A percentile compares a stretch with the other conserved stretches of the same genome.
These are phyloP conservation scores for Eleusine coracana DNA, from an alignment of 176 grass and related monocot genomes.

Conservation along the genomic window DNA sequence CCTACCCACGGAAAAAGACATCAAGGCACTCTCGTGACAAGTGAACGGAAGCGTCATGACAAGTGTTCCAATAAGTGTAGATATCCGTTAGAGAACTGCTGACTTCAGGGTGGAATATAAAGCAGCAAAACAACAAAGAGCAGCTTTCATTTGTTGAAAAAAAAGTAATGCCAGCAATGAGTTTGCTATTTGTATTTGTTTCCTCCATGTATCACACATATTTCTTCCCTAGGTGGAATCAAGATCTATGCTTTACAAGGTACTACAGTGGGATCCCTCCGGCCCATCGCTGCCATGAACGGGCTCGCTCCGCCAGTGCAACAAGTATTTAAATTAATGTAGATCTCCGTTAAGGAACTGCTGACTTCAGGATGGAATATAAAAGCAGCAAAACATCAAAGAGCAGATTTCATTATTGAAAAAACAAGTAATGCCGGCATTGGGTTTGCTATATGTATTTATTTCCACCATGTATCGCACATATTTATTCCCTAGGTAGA, in stretches of 20 bases:
- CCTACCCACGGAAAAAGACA: constrained; percentile 6
- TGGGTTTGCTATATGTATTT: no score
- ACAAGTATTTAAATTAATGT: no score
- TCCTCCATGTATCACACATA: neutral
- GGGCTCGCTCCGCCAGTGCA: no score
- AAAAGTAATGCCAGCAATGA: constrained; percentile 9
- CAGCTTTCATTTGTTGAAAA: neutral
- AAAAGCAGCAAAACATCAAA: no score
- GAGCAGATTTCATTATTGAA: no score
- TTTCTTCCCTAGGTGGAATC: neutral
- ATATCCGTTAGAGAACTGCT: constrained; percentile 29
- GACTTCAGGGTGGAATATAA: constrained; percentile 40
- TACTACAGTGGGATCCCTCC: neutral
- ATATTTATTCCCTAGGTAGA: neutral
- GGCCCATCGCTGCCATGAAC: no score
- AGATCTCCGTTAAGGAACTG: no score
- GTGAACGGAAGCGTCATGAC: neutral
- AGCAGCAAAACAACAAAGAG: constrained; percentile 35
- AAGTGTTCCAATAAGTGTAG: constrained; percentile 30
- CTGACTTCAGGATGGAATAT: no score
- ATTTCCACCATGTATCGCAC: neutral
- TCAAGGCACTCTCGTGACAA: constrained; percentile 42
- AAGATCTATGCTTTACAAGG: neutral
- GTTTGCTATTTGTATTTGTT: constrained; percentile 27
- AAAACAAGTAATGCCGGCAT: no score